Evolutionary conservation across 2,329 filamentous ascomycete species (phyloP), one percentile per base, ranked within the genome.

Genomic region (Colletotrichum camelliae): DNA sequence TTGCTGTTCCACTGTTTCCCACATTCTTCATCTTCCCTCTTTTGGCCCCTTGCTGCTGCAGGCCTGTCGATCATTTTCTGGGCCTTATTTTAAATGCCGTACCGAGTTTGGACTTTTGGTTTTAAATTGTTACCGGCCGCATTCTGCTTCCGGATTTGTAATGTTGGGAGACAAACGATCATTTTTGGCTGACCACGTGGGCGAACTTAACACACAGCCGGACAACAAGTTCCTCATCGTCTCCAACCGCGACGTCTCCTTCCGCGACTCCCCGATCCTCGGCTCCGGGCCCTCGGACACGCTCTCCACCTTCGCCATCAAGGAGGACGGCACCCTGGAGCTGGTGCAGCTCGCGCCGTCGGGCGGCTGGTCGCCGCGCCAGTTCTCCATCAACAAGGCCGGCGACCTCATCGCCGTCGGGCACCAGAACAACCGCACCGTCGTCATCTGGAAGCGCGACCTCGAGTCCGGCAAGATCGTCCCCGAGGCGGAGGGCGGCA

Each of bases 361-460:
- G 21, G 75, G 75, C 57, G 75, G 75, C 37, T 77, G 75, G 75
- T 76, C 69, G 21, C 75, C 75, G 31, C 75, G 75, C 55, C 75
- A 77, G 57, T 77, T 77, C 73, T 75, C 75, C 64, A 72, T 77
- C 65, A 77, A 77, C 73, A 77, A 77, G 66, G 60, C 64, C 31
- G 75, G 75, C n/a, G 73, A 76, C 52, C 64, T 77, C 18, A 61
- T 76, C 31, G 75, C 75, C 16, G 69, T 77, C 21, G 75, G 75
- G 6, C 75, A 77, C 73, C 75, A 77, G 73, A 76, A 76, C 72
- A 77, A 77, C 69, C 39, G 61, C 43, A 77, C 73, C 39, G 75
- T 77, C 24, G 69, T 75, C 68, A 70, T 77, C 73, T 77, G 75
- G 75, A 77, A 77, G 68, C 72, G 75, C n/a, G 75, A 77, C 61